These are phyloP conservation scores for Tetradesmus lagerheimii DNA, from an alignment of 139 green algal species.

Conservation along the genomic window DNA sequence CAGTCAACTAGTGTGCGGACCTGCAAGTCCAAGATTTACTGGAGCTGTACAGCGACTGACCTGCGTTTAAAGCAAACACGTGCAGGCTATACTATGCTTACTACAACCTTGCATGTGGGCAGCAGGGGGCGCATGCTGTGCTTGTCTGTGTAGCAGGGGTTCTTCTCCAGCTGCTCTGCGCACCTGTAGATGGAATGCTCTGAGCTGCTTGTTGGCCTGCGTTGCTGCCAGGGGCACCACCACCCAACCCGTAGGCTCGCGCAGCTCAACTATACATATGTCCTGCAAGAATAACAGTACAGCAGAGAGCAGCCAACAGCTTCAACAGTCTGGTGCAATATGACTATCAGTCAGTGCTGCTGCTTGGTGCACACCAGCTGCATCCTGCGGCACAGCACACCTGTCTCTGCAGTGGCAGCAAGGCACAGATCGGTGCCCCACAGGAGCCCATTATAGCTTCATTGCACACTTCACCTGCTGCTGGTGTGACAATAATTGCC, in stretches of 20 bases:
- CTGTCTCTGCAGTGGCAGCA: not conserved
- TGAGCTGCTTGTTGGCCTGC: not conserved
- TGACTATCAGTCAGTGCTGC: not conserved
- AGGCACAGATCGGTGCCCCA: no score
- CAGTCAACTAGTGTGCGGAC: no score
- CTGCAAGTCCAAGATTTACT: no score
- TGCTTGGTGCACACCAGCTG: not conserved
- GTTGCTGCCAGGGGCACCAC: conserved; percentile 68
- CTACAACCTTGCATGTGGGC: no score
- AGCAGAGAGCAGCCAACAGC: not conserved
- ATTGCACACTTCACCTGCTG: not conserved
- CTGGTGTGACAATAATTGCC: not conserved
- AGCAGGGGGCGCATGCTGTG: conserved; percentile 45
- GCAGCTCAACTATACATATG: conserved; percentile 81
- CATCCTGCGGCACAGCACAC: not conserved
- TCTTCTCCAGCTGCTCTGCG: not conserved
- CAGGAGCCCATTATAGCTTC: no score
- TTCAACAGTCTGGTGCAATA: not conserved
- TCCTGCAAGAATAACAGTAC: conserved; percentile 67
- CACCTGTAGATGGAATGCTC: not conserved
- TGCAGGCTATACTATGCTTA: no score
- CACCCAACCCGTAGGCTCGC: conserved; percentile 93
- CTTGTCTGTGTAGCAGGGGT: not conserved
- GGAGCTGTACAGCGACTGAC: no score
- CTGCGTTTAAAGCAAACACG: no score